These are phyloP conservation scores for Rehmannia glutinosa DNA, from an alignment of 257 asterid genomes.

Conservation along the genomic window DNA sequence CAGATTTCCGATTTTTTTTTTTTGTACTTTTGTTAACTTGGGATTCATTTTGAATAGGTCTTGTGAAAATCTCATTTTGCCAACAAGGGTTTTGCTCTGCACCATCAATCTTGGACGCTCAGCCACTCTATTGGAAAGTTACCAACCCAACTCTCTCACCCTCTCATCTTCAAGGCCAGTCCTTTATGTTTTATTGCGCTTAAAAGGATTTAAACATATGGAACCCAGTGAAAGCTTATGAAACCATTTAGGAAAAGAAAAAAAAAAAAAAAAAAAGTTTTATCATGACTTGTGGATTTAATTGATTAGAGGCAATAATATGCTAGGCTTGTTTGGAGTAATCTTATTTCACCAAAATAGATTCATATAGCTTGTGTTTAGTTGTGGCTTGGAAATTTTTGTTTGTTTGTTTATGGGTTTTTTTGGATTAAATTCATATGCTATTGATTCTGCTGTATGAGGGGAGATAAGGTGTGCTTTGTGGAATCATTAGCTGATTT, in stretches of 20 bases:
- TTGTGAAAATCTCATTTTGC: slow-evolving; percentile 28
- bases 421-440: not conserved
- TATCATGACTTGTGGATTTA: not conserved
- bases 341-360: not conserved
- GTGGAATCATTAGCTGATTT: not conserved
- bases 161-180: slow-evolving; percentile 76
- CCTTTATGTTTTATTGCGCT: not conserved
- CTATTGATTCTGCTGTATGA: not conserved
- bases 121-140: slow-evolving; percentile 83
- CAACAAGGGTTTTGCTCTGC: slow-evolving; percentile 79
- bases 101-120: slow-evolving; percentile 46
- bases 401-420: not conserved
- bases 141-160: slow-evolving; percentile 92
- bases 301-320: not conserved
- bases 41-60: slow-evolving; percentile 36
- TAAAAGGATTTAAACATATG: not conserved
- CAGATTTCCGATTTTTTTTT: not conserved
- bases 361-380: not conserved
- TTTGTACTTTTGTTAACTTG: too few relatives aligned
- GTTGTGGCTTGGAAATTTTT: not conserved
- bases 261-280: too few relatives aligned
- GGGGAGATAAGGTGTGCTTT: not conserved
- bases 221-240: not conserved
- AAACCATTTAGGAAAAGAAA: not conserved
- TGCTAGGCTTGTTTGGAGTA: slow-evolving; percentile 3